Percentiles rank a stretch among this genome's conserved stretches.
These are phyloP conservation scores for Rhizomucor pusillus DNA, from an alignment of 371 early-diverging fungal genomes.

Conservation along the genomic window DNA sequence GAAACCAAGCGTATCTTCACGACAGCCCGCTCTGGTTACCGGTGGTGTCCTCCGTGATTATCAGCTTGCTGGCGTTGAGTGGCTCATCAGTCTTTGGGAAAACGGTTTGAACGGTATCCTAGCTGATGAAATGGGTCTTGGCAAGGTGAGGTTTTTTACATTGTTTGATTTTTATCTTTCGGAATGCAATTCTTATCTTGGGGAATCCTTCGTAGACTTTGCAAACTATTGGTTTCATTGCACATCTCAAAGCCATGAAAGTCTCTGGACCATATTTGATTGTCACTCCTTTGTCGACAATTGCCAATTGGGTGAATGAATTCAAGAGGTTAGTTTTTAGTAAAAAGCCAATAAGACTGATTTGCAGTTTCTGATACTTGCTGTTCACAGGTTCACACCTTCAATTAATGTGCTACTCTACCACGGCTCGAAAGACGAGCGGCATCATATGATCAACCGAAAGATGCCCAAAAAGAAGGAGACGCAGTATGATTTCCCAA, in stretches of 20 bases:
- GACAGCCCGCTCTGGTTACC: conserved; percentile 79
- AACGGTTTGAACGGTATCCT: conserved; percentile 98
- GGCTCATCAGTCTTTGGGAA: conserved; percentile 97
- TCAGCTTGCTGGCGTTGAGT: conserved; percentile 97
- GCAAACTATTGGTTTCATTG: conserved; percentile 94
- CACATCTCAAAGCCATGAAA: conserved; percentile 76
- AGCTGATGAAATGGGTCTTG: conserved; percentile 99
- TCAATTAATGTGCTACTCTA: conserved; percentile 86
- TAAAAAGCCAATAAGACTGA: neutral
- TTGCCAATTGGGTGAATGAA: conserved; percentile 98
- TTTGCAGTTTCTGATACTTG: neutral
- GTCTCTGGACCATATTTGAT: conserved; percentile 96
- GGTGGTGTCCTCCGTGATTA: conserved; percentile 90
- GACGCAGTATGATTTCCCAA: conserved; percentile 57
- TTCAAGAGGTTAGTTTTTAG: conserved; percentile 67
- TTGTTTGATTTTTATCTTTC: too few relatives aligned
- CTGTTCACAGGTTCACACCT: conserved; percentile 71
- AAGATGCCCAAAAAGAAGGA: conserved; percentile 59
- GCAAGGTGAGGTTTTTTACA: too few relatives aligned
- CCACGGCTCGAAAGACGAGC: conserved; percentile 83
- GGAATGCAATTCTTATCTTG: neutral
- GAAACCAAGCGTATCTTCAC: conserved; percentile 48
- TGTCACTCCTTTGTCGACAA: conserved; percentile 93
- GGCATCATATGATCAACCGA: conserved; percentile 73
- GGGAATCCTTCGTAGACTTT: conserved; percentile 65